phyloP scores from a whole-genome alignment of 345 rosid genomes.

The Melastoma malabathricum region DNA sequence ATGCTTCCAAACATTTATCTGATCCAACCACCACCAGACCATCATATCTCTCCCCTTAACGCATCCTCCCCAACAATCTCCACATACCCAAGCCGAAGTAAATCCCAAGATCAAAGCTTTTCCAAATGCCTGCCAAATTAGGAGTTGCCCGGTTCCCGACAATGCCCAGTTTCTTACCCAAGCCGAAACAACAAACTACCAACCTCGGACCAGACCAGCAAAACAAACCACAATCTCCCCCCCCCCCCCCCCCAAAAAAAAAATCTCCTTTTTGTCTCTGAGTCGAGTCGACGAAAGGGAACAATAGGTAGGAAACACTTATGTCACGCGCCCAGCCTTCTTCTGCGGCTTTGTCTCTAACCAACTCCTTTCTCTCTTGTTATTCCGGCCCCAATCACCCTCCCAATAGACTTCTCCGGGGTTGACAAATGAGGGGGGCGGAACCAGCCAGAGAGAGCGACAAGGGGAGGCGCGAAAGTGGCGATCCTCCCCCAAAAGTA shows the following conservation, averaged over 20 bases:
- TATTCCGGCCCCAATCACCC: conserved; percentile 3
- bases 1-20: conserved; percentile 31
- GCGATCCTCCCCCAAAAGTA: not conserved
- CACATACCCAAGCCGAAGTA: no score
- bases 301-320: conserved; percentile 14
- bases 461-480: not conserved
- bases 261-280: conserved; percentile 24
- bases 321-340: conserved; percentile 2
- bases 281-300: conserved; percentile 5
- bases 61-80: no score
- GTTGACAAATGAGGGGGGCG: conserved; percentile 15
- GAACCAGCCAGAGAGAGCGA: not conserved
- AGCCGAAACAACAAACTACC: no score
- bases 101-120: no score
- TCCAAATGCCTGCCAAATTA: no score
- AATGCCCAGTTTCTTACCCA: no score
- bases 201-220: no score
- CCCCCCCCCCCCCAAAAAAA: not conserved
- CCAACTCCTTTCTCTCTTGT: conserved; percentile 6
- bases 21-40: not conserved
- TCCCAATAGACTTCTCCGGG: conserved; percentile 9
- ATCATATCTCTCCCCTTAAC: not conserved
- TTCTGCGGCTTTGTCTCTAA: conserved; percentile 8
- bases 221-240: no score
- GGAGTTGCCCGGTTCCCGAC: no score